Percentiles rank a stretch among this genome's conserved stretches.
These are phyloP conservation scores for Xylaria sp. DNA, from an alignment of 2,329 filamentous ascomycete species.

Conservation along the genomic window DNA sequence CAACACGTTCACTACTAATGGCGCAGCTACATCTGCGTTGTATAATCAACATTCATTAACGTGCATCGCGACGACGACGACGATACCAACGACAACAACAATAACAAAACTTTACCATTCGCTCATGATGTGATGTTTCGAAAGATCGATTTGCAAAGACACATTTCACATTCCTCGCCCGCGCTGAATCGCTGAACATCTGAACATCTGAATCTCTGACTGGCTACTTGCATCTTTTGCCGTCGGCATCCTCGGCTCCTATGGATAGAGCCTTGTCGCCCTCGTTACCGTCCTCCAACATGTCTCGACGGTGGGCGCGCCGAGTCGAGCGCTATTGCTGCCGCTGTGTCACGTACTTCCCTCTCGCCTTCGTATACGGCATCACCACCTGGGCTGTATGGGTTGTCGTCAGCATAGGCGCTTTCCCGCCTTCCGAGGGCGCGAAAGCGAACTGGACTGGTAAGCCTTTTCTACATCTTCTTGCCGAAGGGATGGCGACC, in stretches of 20 bases:
- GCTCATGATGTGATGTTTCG: slow-evolving; percentile 34
- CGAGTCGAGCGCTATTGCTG: slow-evolving; percentile 87
- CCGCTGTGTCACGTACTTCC: slow-evolving; percentile 80
- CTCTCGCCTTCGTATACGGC: slow-evolving; percentile 88
- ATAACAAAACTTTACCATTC: neutral
- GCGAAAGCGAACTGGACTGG: slow-evolving; percentile 64
- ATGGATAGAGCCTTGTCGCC: slow-evolving; percentile 46
- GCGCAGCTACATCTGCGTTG: neutral
- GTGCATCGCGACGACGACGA: neutral
- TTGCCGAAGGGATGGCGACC: neutral
- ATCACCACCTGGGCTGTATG: slow-evolving; percentile 95
- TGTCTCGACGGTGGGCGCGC: slow-evolving; percentile 73
- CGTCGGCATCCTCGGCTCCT: slow-evolving; percentile 17
- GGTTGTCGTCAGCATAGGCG: slow-evolving; percentile 81
- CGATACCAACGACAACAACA: neutral
- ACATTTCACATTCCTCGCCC: slow-evolving; percentile 8
- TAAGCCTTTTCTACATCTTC: slow-evolving; percentile 50
- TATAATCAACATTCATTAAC: neutral
- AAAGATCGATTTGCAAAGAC: neutral
- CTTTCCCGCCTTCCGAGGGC: slow-evolving; percentile 57
- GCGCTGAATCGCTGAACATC: neutral
- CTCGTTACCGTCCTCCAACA: slow-evolving; percentile 51
- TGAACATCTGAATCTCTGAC: no score
- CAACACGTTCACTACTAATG: slow-evolving; percentile 23
- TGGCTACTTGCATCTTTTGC: neutral